These are phyloP conservation scores for Lasiodiplodia hormozganensis DNA, from an alignment of 2,329 filamentous ascomycete genomes.

Conservation along the genomic window DNA sequence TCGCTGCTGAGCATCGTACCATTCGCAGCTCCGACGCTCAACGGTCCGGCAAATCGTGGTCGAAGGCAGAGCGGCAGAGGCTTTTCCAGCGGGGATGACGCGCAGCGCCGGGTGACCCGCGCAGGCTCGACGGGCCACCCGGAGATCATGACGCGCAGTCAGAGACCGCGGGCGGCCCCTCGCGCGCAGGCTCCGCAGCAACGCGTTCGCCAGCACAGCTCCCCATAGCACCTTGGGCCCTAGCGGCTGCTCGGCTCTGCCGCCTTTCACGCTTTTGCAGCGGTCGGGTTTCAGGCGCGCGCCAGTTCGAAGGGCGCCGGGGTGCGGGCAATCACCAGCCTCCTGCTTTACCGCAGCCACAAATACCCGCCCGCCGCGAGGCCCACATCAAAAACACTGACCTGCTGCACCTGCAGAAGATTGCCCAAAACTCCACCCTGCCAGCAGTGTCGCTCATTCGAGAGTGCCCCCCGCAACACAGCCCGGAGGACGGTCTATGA, in stretches of 20 bases:
- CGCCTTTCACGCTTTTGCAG: background rate
- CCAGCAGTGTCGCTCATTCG: constrained; percentile 23
- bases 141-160: constrained; percentile 1
- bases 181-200: constrained; percentile 13
- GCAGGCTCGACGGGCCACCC: background rate
- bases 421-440: constrained; percentile 16
- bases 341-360: constrained; percentile 25
- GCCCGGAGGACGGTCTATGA: constrained; percentile 19
- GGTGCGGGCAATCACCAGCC: constrained; percentile 21
- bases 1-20: constrained; percentile 2
- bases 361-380: constrained; percentile 13
- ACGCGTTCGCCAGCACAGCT: constrained; percentile 17
- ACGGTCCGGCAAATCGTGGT: constrained; percentile 18
- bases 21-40: constrained; percentile 9
- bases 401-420: constrained; percentile 21
- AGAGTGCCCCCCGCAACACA: constrained; percentile 15
- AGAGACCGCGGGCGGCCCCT: background rate
- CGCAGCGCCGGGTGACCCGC: background rate
- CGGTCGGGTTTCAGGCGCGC: constrained; percentile 18
- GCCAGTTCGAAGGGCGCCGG: constrained; percentile 4
- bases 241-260: background rate
- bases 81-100: background rate
- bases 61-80: background rate
- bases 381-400: constrained; percentile 22
- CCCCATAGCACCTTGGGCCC: background rate